Base-by-base conservation (phyloP, 208 protist genomes). In the Strigomonas culicis region DNA sequence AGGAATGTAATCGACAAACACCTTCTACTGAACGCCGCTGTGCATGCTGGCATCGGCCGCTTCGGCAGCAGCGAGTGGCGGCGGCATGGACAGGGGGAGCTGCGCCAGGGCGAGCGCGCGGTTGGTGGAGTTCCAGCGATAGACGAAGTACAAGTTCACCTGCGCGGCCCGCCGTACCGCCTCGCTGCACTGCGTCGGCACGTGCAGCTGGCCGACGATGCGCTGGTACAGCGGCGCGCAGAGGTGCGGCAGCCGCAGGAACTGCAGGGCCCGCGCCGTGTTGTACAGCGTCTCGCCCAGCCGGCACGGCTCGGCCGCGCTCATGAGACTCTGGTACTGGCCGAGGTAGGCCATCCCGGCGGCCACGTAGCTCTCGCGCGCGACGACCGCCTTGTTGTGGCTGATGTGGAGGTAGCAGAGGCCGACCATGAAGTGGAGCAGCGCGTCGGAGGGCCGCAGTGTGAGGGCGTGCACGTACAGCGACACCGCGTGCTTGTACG, bases 271-370 rank as follows among this genome's bases (percentile, higher is more conserved):
- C 39, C 87, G 72, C 2, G 87, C 90, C n/a, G 75, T 69, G 80
- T 96, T 96, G 78, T 94, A 96, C 15, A 90, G 63, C 7, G 80
- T 80, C 78, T 96, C 90, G 13, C 86, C 90, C 0, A 63, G 68
- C 22, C 76, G 66, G 21, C 62, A 31, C 17, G 79, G 64, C 49
- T 79, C 80, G 47, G 84, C 22, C 7, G 76, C 70, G 15, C 79
- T 67, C 34, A 82, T 57, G 31, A 86, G 66, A 17, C 70, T 72
- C 64, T 90, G 85, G 61, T 96, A 96, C 25, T 56, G 77, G 2
- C 57, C 66, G 28, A 96, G 61, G 70, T 93, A 96, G 72, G 89
- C 81, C 56, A 84, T 74, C 10, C 74, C 90, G 4, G 86, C 82
- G 43, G 86, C 79, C 63, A 93, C 79, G 69, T 75, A 88, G 34